Conservation (phyloP, 129 eudicot genomes). For the Flaveria sonorensis region DNA sequence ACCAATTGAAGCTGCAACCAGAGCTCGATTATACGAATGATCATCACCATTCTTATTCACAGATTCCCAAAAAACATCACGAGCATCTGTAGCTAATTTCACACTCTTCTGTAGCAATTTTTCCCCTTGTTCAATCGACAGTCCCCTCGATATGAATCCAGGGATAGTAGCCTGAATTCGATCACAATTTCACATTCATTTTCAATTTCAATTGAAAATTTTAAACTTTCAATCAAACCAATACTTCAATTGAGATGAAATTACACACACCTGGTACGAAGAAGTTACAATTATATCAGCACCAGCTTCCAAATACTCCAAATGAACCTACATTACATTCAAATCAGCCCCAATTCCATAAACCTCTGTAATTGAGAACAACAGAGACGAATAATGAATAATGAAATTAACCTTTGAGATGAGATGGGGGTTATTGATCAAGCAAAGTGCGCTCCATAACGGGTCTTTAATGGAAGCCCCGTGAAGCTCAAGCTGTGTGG, state of each 20-base stretch:
- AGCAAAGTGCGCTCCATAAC: constrained; percentile 81
- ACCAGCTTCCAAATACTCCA: constrained; percentile 89
- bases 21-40: constrained; percentile 59
- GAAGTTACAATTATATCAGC: constrained; percentile 85
- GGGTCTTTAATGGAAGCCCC: constrained; percentile 86
- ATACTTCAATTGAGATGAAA: background rate
- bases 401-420: constrained; percentile 46
- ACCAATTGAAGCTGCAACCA: constrained; percentile 92
- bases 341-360: constrained; percentile 27
- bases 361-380: too few relatives aligned
- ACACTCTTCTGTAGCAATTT: constrained; percentile 63
- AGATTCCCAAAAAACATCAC: constrained; percentile 70
- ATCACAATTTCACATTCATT: background rate
- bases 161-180: constrained; percentile 72
- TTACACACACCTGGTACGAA: constrained; percentile 76
- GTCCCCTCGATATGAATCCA: constrained; percentile 76
- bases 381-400: too few relatives aligned
- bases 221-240: background rate
- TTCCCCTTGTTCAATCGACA: constrained; percentile 75
- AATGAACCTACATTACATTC: constrained; percentile 59
- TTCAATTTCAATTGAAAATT: background rate
- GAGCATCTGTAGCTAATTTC: constrained; percentile 58
- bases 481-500: constrained; percentile 78
- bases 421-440: constrained; percentile 73
- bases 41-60: constrained; percentile 20